phyloP scores from a whole-genome alignment of 345 rosid species.

The Populus ilicifolia region DNA sequence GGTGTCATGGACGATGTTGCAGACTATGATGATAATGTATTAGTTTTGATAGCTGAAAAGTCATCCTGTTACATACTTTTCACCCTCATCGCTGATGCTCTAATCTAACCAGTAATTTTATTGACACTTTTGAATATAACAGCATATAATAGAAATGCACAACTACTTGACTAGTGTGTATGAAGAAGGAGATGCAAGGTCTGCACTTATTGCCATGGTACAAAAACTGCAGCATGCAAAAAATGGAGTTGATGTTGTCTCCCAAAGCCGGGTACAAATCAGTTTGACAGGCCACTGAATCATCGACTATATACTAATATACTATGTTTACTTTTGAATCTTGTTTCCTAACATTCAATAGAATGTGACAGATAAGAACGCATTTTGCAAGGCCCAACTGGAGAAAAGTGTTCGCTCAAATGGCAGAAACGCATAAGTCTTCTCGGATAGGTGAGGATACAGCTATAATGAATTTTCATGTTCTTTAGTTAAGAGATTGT shows the following conservation, averaged over 20 bases:
- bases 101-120: neutral
- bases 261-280: slow-evolving; percentile 72
- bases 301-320: neutral
- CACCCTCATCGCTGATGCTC: neutral
- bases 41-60: neutral
- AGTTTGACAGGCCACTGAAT: neutral
- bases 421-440: slow-evolving; percentile 54
- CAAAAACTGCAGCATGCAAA: slow-evolving; percentile 92
- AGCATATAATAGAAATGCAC: slow-evolving; percentile 96
- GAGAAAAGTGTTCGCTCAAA: slow-evolving; percentile 75
- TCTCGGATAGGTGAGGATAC: slow-evolving; percentile 56
- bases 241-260: slow-evolving; percentile 86
- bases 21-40: slow-evolving; percentile 58
- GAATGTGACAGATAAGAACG: slow-evolving; percentile 63
- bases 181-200: slow-evolving; percentile 96
- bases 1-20: slow-evolving; percentile 99
- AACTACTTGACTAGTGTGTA: slow-evolving; percentile 93
- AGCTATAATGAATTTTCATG: neutral
- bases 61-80: neutral
- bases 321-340: neutral
- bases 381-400: slow-evolving; percentile 96
- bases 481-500: too few relatives aligned
- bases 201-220: slow-evolving; percentile 89
- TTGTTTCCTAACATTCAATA: neutral
- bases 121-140: slow-evolving; percentile 8